Evolutionary conservation across 164 flowering plant genomes (phyloP), one percentile per base, ranked within the genome.

Genomic region (Stephania cephalantha): DNA sequence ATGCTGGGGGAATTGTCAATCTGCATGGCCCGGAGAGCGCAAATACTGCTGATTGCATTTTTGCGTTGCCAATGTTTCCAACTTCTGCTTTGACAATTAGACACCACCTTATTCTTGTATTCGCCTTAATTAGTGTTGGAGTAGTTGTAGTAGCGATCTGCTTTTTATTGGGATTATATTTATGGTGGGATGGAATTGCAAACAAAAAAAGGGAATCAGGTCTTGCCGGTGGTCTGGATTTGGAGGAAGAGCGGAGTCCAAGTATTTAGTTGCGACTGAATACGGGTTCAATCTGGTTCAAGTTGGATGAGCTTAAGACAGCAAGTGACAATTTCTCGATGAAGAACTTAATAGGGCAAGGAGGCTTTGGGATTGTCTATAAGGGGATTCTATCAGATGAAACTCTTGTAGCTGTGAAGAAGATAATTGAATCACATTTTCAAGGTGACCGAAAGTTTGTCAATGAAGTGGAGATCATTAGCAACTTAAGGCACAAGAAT

Each of bases 401-500:
- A 35, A 82, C 83, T 9, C 64, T 25, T 9, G 90, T 91, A 22
- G 97, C 97, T 0, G 88, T 88, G 20, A 91, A 91, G 85, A 85
- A 71, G 66, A 74, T 91, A n/a, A 79, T 84, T 7, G 94, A 87
- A 50, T 83, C 90, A 0, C 90, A 90, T 68, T 77, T 84, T 80
- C 84, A 90, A 78, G 89, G 87, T 0, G 81, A 91, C 74, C 81
- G 76, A 4, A 93, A 91, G 53, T 91, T 90, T 77, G 80, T 85
- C 77, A 87, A 87, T 75, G 97, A 91, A 80, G 91, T 91, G 71
- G 91, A 90, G 82, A 90, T 91, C 71, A 88, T 91, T 66, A 84
- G 91, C 83, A 89, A 81, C 65, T 80, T 91, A 86, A 88, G 82
- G 83, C 94, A 91, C 53, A 61, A 91, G 70, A 91, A 91, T 83